Evolutionary conservation across 495 filamentous ascomycete genomes (phyloP), one percentile per base, ranked within the genome.

Genomic region (Penicillium lagena): DNA sequence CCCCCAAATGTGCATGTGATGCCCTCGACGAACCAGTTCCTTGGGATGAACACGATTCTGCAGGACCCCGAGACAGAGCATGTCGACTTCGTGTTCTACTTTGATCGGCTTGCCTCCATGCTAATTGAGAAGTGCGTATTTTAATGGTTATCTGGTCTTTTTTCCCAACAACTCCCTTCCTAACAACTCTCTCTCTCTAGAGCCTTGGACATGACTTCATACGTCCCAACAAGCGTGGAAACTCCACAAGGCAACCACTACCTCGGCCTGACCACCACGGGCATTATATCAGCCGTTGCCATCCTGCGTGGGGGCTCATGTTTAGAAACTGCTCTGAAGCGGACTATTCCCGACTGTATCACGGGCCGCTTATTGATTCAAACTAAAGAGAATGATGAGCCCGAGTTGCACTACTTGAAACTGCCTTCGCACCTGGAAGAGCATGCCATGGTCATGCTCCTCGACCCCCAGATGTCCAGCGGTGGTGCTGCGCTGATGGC

Each of bases 21-120:
- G 45, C 66, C 80, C 15, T 73, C 86, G 46, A 93, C 83, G 0
- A 74, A 79, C 6, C 91, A 98, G 60, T 70, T 96, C 34, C 65
- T 75, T 29, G 90, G 79, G 14, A 95, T 98, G 79, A 90, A 86
- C 63, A 95, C 90, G 0, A 84, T 96, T 40, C 79, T 98, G 28
- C 87, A 91, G 54, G 75, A 89, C 56, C 86, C 85, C 15, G 76
- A 84, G 35, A 91, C 85, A 1, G 67, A 81, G 9, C 78, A 85
- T 34, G 93, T 95, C 50, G 90, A 96, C 49, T 97, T 96, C 58
- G 88, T 95, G 43, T 97, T 96, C 63, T 95, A 96, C 62, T 96
- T 96, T 54, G 87, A 98, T 66, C 81, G 93, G 13, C 67, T 97
- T 31, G 77, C 83, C 2, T 80, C 82, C 1, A 67, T 96, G n/a